phyloP scores from a whole-genome alignment of 1,139 yeast genomes.

The Yamadazyma diospyri region DNA sequence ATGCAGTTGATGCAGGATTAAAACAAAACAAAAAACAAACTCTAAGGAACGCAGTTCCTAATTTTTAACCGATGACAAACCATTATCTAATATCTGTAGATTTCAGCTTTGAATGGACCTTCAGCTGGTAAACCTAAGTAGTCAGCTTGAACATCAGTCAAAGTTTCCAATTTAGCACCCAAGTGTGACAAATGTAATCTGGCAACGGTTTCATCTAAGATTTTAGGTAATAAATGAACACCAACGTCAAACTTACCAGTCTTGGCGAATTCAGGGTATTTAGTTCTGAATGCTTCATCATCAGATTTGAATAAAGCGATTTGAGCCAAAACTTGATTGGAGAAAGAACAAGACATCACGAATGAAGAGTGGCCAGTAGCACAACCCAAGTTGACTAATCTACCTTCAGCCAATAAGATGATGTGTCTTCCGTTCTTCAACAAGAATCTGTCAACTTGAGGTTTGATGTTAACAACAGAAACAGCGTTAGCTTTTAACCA shows the following conservation, averaged over 20 bases:
- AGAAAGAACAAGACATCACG: conserved; percentile 99
- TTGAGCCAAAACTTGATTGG: conserved; percentile 99
- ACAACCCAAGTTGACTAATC: conserved; percentile 99
- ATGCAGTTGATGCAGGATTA: conserved; percentile 50
- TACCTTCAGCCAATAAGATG: conserved; percentile 98
- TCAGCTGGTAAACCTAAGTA: conserved; percentile 89
- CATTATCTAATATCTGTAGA: conserved; percentile 87
- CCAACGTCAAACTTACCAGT: conserved; percentile 89
- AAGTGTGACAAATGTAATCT: conserved; percentile 94
- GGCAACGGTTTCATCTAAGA: conserved; percentile 98
- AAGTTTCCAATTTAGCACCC: conserved; percentile 82
- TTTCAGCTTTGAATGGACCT: conserved; percentile 99
- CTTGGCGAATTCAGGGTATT: conserved; percentile 88
- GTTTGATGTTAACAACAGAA: conserved; percentile 94
- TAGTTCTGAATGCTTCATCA: conserved; percentile 74
- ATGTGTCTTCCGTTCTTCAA: conserved; percentile 89
- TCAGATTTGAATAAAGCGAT: conserved; percentile 94
- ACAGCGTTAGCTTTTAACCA: conserved; percentile 92
- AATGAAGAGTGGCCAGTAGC: conserved; percentile 99
- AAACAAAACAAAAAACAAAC: conserved; percentile 18
- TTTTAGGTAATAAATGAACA: conserved; percentile 97
- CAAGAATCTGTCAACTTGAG: conserved; percentile 98
- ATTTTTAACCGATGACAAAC: conserved; percentile 3
- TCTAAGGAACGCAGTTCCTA: conserved; percentile 9
- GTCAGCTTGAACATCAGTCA: conserved; percentile 82